Conservation (phyloP, 495 filamentous ascomycete genomes). For the Choiromyces venosus region DNA sequence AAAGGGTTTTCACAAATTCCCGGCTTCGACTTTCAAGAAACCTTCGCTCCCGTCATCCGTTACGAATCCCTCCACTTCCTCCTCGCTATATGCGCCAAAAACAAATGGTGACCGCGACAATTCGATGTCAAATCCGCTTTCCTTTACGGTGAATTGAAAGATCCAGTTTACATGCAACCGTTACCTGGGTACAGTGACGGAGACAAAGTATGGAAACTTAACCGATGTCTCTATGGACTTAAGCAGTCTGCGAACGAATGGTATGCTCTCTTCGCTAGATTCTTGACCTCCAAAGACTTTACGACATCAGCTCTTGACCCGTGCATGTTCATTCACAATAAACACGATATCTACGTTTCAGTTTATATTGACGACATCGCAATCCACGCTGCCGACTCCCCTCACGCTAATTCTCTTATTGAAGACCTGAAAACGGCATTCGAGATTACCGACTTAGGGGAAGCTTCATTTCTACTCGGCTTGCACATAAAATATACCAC, state of each 20-base stretch:
- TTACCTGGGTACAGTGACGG: conserved; percentile 18
- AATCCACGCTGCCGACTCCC: too few relatives aligned
- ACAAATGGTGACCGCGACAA: conserved; percentile 15
- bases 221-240: conserved; percentile 23
- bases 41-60: conserved; percentile 29
- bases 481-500: not conserved
- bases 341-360: too few relatives aligned
- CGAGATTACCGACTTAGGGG: not conserved
- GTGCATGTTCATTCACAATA: conserved; percentile 10
- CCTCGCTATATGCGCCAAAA: conserved; percentile 11
- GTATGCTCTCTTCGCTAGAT: conserved; percentile 17
- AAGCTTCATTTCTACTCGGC: not conserved
- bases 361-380: too few relatives aligned
- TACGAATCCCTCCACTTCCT: conserved; percentile 15
- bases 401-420: too few relatives aligned
- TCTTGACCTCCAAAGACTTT: conserved; percentile 11
- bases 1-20: conserved; percentile 37
- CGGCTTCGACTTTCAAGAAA: conserved; percentile 37
- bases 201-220: too few relatives aligned
- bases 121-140: conserved; percentile 27
- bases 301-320: conserved; percentile 10
- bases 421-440: too few relatives aligned
- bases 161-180: conserved; percentile 21
- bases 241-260: conserved; percentile 30
- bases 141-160: conserved; percentile 14